Evolutionary conservation across 192 early-diverging fungal genomes (phyloP).

Genomic region (Backusella tuberculispora): DNA sequence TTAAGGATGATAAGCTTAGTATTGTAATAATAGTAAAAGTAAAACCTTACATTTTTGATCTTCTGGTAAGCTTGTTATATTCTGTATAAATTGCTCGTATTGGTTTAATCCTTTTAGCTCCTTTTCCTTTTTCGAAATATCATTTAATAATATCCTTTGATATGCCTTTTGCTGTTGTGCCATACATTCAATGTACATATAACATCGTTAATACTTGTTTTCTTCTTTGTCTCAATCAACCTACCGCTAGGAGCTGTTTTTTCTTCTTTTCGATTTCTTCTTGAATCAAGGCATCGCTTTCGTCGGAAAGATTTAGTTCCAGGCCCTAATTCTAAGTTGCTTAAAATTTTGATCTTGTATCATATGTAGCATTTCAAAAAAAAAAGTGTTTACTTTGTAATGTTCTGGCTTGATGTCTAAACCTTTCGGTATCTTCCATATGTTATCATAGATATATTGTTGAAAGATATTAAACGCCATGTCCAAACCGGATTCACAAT

Average conservation of each 20-base stretch:
- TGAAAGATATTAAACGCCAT: background rate
- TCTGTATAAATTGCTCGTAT: background rate
- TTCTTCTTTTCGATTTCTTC: background rate
- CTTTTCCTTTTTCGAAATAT: background rate
- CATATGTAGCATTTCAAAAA: background rate
- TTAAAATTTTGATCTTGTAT: background rate
- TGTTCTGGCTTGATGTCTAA: background rate
- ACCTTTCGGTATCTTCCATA: background rate
- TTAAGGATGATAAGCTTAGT: background rate
- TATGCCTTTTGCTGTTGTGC: background rate
- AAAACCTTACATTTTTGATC: background rate
- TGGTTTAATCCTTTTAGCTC: background rate
- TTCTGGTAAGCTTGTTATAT: background rate
- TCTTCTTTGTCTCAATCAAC: background rate
- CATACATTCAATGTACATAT: background rate
- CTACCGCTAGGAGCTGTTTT: background rate
- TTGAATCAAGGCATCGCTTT: background rate
- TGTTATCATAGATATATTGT: background rate
- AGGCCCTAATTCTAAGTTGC: background rate
- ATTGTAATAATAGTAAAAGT: background rate
- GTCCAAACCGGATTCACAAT: background rate
- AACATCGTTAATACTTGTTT: background rate
- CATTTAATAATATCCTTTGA: background rate
- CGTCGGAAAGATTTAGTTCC: background rate
- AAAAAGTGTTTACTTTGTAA: background rate